Conservation (phyloP, 2,329 filamentous ascomycete species). For the Alternaria tenuissima region DNA sequence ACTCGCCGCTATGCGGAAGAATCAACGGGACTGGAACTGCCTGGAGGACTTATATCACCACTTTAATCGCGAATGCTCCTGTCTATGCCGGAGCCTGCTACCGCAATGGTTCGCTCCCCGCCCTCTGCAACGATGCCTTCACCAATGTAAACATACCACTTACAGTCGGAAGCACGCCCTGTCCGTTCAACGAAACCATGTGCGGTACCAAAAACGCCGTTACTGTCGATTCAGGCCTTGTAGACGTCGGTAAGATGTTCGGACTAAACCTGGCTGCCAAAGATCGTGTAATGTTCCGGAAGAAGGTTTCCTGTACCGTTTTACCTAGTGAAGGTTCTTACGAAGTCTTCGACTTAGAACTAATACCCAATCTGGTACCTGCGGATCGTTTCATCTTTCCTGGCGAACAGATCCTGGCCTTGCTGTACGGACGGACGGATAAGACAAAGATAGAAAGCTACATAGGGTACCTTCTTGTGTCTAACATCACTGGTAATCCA, state of each 20-base stretch:
- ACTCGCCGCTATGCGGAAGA: not conserved
- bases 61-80: not conserved
- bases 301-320: not conserved
- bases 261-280: not conserved
- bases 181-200: conserved; percentile 16
- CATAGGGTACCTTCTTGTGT: not conserved
- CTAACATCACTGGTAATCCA: not conserved
- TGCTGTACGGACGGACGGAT: not conserved
- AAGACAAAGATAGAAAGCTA: not conserved
- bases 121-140: not conserved
- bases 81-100: not conserved
- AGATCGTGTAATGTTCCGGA: not conserved
- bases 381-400: not conserved
- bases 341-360: not conserved
- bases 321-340: not conserved
- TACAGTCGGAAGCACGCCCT: not conserved
- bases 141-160: conserved; percentile 5
- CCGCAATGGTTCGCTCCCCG: not conserved
- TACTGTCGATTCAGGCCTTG: conserved; percentile 12
- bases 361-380: not conserved
- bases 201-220: conserved; percentile 9
- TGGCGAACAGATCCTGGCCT: not conserved
- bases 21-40: not conserved
- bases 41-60: not conserved
- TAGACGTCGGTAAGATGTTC: conserved; percentile 3